Percentiles rank a stretch among this genome's conserved stretches.
phyloP scores from a whole-genome alignment of 208 protist genomes.

The Acanthamoeba triangularis region DNA sequence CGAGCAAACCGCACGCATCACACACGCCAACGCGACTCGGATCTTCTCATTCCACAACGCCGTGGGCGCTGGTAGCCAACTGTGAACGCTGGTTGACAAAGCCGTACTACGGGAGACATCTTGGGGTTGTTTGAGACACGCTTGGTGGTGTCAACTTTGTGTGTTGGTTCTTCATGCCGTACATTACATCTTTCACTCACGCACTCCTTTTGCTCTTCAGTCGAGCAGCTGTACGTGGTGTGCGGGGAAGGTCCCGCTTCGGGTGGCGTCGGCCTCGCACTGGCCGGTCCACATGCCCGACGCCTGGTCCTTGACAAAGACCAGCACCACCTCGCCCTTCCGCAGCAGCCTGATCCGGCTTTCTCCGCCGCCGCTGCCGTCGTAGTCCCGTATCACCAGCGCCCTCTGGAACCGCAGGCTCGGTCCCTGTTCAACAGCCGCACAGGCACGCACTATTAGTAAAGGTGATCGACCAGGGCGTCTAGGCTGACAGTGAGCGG shows the following conservation, averaged over 20 bases:
- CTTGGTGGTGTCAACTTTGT: no score
- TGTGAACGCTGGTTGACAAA: no score
- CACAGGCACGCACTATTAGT: background rate
- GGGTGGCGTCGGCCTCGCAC: background rate
- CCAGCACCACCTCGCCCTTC: background rate
- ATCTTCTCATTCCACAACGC: conserved; percentile 19
- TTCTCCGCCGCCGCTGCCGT: background rate
- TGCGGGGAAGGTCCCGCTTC: background rate
- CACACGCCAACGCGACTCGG: conserved; percentile 34
- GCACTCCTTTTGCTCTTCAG: background rate
- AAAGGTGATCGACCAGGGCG: no score
- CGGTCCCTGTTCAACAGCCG: background rate
- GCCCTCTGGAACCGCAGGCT: background rate
- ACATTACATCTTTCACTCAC: background rate
- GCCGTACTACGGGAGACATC: no score
- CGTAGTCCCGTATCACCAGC: background rate
- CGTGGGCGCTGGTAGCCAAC: background rate
- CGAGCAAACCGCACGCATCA: conserved; percentile 17
- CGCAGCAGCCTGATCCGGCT: background rate
- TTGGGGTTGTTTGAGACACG: no score
- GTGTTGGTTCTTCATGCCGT: background rate
- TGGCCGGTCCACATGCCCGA: background rate
- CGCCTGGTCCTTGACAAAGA: background rate
- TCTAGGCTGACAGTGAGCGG: no score
- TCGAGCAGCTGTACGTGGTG: background rate